phyloP scores from a whole-genome alignment of 2,329 filamentous ascomycete genomes.

The Penicillium carneum region DNA sequence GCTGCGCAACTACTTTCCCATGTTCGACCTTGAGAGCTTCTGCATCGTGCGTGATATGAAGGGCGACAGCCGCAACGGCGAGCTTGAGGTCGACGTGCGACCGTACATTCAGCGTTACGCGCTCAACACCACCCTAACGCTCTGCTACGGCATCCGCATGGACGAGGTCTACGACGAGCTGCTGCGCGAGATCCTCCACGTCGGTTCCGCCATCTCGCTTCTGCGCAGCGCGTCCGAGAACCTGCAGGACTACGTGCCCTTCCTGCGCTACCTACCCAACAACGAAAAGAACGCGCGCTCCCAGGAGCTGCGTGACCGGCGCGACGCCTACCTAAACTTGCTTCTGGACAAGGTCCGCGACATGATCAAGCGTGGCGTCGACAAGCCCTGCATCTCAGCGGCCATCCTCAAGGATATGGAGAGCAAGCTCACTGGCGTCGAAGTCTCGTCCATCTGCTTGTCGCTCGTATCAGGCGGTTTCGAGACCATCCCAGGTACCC shows the following conservation, averaged over 20 bases:
- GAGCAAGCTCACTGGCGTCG: conserved; percentile 69
- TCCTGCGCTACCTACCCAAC: conserved; percentile 66
- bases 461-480: conserved; percentile 79
- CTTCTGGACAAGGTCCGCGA: conserved; percentile 63
- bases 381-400: conserved; percentile 69
- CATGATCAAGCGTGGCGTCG: conserved; percentile 64
- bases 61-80: conserved; percentile 65
- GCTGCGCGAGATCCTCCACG: conserved; percentile 73
- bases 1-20: conserved; percentile 75
- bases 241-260: conserved; percentile 77
- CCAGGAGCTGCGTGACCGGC: conserved; percentile 66
- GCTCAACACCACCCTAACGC: conserved; percentile 73
- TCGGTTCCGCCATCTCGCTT: conserved; percentile 74
- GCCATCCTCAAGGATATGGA: conserved; percentile 72
- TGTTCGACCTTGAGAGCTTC: conserved; percentile 75
- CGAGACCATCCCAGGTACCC: conserved; percentile 76
- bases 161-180: conserved; percentile 70
- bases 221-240: conserved; percentile 77
- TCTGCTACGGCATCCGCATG: conserved; percentile 78
- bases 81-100: conserved; percentile 68
- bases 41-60: conserved; percentile 73
- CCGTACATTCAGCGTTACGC: conserved; percentile 74
- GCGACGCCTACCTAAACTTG: conserved; percentile 68
- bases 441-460: conserved; percentile 76
- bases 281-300: conserved; percentile 65